Base-by-base conservation (phyloP, 148 eudicot species). In the Rhododendron simsii region DNA sequence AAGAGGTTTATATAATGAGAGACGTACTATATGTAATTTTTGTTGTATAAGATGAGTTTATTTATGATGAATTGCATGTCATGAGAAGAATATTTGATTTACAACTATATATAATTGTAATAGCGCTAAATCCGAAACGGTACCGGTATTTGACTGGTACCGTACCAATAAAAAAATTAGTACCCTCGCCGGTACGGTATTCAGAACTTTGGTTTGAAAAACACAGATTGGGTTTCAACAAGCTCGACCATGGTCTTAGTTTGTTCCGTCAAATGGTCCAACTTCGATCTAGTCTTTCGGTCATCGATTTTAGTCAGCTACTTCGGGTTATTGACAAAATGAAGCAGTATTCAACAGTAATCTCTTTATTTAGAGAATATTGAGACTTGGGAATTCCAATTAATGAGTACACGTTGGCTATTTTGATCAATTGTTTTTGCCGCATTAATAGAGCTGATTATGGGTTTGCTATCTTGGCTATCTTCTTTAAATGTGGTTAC, bases 401-500 rank as follows among this genome's bases (percentile, higher is more conserved):
- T 80, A 7, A 48, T 80, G n/a, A 7, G 0, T 44, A 21, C 10
- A 78, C 81, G 14, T 1, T 78, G 81, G 4, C 1, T 44, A 78
- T 44, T 7, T 0, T 20, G n/a, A 78, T 44, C 14, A 44, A 85
- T 53, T 71, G 85, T 26, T 88, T 75, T 50, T 88, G 85, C 79
- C 33, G 12, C 5, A 7, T 74, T 44, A 77, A 77, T 76, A 53
- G 55, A 15, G 78, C 65, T 15, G 83, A 78, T 39, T 76, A 1
- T 63, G 87, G 83, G 2, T 88, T 85, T 48, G 18, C 89, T n/a
- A 33, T 33, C n/a, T n/a, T n/a, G n/a, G n/a, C n/a, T 13, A 15
- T 53, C 63, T 41, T 85, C 20, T 41, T 82, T 13, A 88, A 86
- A 74, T 83, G 74, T 41, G 90, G 88, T 37, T 61, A 2, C 84